A percentile compares a stretch with the other conserved stretches of the same genome.
Evolutionary conservation across 257 asterid genomes (phyloP).

Genomic region (Mentha longifolia): DNA sequence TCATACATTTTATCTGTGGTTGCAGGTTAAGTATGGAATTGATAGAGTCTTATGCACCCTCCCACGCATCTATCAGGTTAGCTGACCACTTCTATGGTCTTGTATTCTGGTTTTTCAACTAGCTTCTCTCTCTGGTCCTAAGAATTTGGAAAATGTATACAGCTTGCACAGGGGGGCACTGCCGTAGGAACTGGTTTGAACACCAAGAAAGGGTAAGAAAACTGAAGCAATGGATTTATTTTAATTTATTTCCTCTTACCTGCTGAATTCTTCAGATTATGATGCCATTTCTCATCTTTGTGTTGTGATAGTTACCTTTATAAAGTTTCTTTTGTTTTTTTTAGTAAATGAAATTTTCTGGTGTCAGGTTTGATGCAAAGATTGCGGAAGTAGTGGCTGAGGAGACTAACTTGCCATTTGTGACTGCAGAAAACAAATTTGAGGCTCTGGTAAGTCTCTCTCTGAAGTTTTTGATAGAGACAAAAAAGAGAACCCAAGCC

Average conservation of each 20-base stretch:
- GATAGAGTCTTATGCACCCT: slow-evolving; percentile 84
- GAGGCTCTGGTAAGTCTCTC: slow-evolving; percentile 83
- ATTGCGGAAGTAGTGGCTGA: slow-evolving; percentile 97
- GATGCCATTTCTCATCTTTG: slow-evolving; percentile 18
- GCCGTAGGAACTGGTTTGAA: slow-evolving; percentile 99
- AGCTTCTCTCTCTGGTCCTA: slow-evolving; percentile 38
- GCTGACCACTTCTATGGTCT: slow-evolving; percentile 22
- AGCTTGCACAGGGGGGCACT: slow-evolving; percentile 99
- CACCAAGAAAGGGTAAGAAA: slow-evolving; percentile 86
- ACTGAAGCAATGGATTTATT: slow-evolving; percentile 13
- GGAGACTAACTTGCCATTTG: slow-evolving; percentile 92
- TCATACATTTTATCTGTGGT: slow-evolving; percentile 24
- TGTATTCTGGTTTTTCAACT: slow-evolving; percentile 22
- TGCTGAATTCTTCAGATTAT: slow-evolving; percentile 13
- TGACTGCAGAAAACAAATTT: slow-evolving; percentile 98
- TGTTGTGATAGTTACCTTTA: not conserved
- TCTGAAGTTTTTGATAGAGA: slow-evolving; percentile 23
- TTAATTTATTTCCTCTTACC: slow-evolving; percentile 22
- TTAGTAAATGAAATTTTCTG: slow-evolving; percentile 3
- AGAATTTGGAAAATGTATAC: slow-evolving; percentile 45
- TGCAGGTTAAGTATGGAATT: slow-evolving; percentile 91
- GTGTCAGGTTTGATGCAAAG: slow-evolving; percentile 87
- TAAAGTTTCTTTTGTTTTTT: not conserved
- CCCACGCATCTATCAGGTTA: slow-evolving; percentile 93
- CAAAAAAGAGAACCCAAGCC: too few species aligned